phyloP scores from a whole-genome alignment of 2,329 filamentous ascomycete species.

The Diaporthe helianthi region DNA sequence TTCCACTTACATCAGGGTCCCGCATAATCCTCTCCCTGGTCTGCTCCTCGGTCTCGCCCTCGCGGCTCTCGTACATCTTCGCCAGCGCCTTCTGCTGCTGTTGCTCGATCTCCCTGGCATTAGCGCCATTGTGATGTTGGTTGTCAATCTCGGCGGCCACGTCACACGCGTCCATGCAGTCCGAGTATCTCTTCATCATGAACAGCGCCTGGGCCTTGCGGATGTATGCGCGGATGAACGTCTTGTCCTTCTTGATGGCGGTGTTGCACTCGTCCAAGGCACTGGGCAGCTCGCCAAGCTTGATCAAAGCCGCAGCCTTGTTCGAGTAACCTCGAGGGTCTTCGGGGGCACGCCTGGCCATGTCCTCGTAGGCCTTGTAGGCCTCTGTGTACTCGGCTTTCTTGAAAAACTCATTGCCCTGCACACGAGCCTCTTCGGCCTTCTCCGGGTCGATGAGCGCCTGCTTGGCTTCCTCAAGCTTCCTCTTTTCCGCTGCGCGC shows the following conservation, averaged over 20 bases:
- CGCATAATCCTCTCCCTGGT: constrained; percentile 88
- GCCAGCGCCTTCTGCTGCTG: constrained; percentile 92
- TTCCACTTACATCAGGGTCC: constrained; percentile 80
- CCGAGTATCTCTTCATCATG: constrained; percentile 98
- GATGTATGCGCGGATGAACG: constrained; percentile 95
- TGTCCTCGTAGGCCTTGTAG: constrained; percentile 92
- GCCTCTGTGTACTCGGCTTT: constrained; percentile 93
- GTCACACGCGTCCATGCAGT: constrained; percentile 87
- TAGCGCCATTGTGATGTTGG: constrained; percentile 72
- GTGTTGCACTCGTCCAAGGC: constrained; percentile 91
- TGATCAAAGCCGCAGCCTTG: constrained; percentile 94
- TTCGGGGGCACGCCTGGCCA: constrained; percentile 93
- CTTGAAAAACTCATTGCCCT: constrained; percentile 97
- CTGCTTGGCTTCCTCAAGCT: constrained; percentile 75
- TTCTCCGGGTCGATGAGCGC: constrained; percentile 90
- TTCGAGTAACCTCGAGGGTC: constrained; percentile 97
- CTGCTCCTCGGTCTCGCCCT: constrained; percentile 96
- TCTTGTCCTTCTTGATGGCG: constrained; percentile 88
- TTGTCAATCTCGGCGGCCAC: constrained; percentile 81
- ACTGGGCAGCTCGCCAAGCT: constrained; percentile 93
- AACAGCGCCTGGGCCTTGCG: constrained; percentile 95
- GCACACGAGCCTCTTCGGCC: constrained; percentile 93
- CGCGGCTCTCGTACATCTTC: constrained; percentile 87
- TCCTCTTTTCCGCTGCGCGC: constrained; percentile 85
- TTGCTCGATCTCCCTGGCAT: constrained; percentile 89